A percentile compares a stretch with the other conserved stretches of the same genome.
phyloP scores from a whole-genome alignment of 176 grass and related monocot genomes.

The Musa schizocarpa region DNA sequence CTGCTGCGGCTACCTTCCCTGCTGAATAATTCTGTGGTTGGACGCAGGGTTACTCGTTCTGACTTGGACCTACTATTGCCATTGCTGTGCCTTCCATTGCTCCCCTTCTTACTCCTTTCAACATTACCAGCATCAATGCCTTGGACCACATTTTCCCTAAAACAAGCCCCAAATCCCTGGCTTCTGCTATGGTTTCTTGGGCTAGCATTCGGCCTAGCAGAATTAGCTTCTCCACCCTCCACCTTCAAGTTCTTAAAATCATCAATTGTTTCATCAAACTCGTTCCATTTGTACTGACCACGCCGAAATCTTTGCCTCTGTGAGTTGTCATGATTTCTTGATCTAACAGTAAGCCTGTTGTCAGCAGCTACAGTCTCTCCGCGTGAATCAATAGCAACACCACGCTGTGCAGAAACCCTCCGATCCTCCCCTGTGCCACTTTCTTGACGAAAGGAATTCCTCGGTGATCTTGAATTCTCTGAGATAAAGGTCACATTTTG shows the following conservation, averaged over 20 bases:
- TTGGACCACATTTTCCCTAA: neutral
- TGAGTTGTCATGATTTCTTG: neutral
- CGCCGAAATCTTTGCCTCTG: neutral
- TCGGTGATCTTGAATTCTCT: neutral
- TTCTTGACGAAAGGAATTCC: neutral
- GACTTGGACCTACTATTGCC: neutral
- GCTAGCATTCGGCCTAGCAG: neutral
- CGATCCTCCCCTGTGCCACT: neutral
- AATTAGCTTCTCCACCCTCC: neutral
- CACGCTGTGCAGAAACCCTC: neutral
- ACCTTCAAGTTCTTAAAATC: neutral
- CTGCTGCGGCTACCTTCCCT: neutral
- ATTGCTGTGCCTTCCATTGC: neutral
- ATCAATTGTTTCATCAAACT: neutral
- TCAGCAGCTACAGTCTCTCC: neutral
- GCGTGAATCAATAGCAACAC: neutral
- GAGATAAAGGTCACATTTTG: neutral
- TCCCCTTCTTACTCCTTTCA: neutral
- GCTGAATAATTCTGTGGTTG: neutral
- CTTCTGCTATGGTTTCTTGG: constrained; percentile 1
- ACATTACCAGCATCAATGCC: neutral
- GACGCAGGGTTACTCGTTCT: neutral
- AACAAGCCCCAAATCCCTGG: neutral
- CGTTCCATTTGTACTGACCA: neutral
- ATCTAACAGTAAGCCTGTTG: neutral